Conservation (phyloP, 305 asterid species). For the Fraxinus paxiana region DNA sequence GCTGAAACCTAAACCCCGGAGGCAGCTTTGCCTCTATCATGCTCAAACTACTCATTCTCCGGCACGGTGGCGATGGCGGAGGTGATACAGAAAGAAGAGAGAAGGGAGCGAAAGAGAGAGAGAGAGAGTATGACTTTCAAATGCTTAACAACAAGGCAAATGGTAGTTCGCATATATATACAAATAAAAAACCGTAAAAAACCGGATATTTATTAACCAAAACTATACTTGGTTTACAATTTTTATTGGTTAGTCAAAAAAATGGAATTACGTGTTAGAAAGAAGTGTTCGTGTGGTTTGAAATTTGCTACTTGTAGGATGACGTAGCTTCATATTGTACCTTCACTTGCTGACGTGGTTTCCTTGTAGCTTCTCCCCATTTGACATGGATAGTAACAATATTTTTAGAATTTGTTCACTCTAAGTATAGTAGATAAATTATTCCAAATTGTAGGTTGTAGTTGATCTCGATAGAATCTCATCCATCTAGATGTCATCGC, state of each 20-base stretch:
- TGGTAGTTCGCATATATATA: slow-evolving; percentile 22
- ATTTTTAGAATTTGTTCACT: neutral
- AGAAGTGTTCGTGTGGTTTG: slow-evolving; percentile 33
- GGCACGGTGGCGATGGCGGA: neutral
- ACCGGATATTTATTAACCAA: neutral
- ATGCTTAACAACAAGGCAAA: slow-evolving; percentile 18
- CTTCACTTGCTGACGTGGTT: slow-evolving; percentile 32
- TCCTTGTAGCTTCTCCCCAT: neutral
- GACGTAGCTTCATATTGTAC: slow-evolving; percentile 36
- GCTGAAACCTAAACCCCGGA: slow-evolving; percentile 86
- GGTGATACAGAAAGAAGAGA: neutral
- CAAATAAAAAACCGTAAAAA: neutral
- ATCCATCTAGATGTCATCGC: neutral
- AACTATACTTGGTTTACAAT: neutral
- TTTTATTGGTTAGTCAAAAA: slow-evolving; percentile 32
- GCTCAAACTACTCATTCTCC: slow-evolving; percentile 54
- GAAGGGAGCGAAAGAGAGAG: neutral
- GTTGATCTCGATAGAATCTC: neutral
- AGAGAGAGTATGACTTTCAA: neutral
- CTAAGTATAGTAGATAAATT: neutral
- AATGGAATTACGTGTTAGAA: slow-evolving; percentile 39
- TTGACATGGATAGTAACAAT: neutral
- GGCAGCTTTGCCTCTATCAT: slow-evolving; percentile 79
- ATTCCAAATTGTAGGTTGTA: neutral
- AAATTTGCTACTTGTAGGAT: slow-evolving; percentile 26